phyloP scores from a whole-genome alignment of 805 yeast species.

The Isabelozyma gotoi region DNA sequence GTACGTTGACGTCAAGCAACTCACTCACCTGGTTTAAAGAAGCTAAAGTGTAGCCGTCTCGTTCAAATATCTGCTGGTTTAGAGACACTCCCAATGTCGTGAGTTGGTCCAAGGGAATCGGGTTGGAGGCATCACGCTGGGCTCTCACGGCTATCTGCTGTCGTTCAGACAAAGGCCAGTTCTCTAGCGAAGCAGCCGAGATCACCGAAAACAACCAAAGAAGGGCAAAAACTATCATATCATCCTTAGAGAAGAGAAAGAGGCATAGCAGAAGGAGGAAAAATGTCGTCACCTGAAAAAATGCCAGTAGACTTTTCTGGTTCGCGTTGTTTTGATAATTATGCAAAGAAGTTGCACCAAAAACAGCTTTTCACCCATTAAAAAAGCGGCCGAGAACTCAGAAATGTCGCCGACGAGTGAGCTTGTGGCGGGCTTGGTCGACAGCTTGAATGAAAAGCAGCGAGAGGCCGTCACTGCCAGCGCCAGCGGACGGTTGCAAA shows the following conservation, averaged over 20 bases:
- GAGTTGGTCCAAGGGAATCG: conserved; percentile 33
- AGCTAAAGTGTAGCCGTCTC: conserved; percentile 23
- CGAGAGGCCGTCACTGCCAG: conserved; percentile 44
- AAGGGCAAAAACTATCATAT: not conserved
- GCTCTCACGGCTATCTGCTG: conserved; percentile 22
- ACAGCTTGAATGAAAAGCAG: conserved; percentile 41
- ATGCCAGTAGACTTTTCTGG: too few species aligned
- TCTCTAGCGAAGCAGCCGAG: not conserved
- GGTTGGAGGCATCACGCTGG: conserved; percentile 34
- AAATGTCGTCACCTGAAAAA: not conserved
- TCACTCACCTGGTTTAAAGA: conserved; percentile 14
- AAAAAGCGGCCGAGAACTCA: too few species aligned
- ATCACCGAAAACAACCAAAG: not conserved
- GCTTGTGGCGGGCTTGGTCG: not conserved
- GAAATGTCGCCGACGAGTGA: too few species aligned
- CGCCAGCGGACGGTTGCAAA: conserved; percentile 40
- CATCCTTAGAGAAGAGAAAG: not conserved
- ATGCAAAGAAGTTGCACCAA: too few species aligned
- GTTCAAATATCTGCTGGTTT: conserved; percentile 25
- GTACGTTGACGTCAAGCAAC: conserved; percentile 46
- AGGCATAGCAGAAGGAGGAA: not conserved
- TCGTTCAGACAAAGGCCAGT: conserved; percentile 8
- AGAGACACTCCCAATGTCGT: conserved; percentile 32
- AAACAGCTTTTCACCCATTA: too few species aligned
- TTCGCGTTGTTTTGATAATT: not conserved